Percentiles rank a stretch among this genome's conserved stretches.
phyloP scores from a whole-genome alignment of 805 yeast genomes.

The Peterozyma xylosa region DNA sequence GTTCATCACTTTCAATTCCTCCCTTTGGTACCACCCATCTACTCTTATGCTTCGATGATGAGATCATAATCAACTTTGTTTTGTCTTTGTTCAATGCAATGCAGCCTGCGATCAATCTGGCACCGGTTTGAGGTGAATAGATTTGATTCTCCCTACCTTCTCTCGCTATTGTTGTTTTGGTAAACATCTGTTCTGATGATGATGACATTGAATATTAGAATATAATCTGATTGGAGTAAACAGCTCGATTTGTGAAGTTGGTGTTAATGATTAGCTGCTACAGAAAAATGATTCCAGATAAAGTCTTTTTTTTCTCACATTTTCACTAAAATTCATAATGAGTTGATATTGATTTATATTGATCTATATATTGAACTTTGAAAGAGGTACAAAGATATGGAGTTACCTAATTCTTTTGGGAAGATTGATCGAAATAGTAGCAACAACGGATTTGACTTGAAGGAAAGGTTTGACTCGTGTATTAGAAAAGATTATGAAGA shows the following conservation, averaged over 20 bases:
- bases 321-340: too few species aligned
- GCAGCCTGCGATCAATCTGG: constrained; percentile 91
- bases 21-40: constrained; percentile 94
- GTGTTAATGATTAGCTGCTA: not conserved
- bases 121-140: constrained; percentile 54
- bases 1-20: constrained; percentile 85
- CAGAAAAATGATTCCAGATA: too few species aligned
- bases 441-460: not conserved
- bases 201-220: not conserved
- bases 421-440: not conserved
- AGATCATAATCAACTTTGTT: constrained; percentile 66
- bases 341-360: too few species aligned
- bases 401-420: not conserved
- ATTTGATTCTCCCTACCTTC: constrained; percentile 55
- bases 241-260: constrained; percentile 4
- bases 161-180: constrained; percentile 30
- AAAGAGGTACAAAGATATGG: not conserved
- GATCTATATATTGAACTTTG: too few species aligned
- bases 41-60: constrained; percentile 60
- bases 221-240: not conserved
- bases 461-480: not conserved
- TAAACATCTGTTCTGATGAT: constrained; percentile 10
- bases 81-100: constrained; percentile 55
- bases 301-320: too few species aligned
- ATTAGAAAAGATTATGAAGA: constrained; percentile 4